Evolutionary conservation across 1,284 basidiomycete genomes (phyloP).

Genomic region (Waitea zeae): DNA sequence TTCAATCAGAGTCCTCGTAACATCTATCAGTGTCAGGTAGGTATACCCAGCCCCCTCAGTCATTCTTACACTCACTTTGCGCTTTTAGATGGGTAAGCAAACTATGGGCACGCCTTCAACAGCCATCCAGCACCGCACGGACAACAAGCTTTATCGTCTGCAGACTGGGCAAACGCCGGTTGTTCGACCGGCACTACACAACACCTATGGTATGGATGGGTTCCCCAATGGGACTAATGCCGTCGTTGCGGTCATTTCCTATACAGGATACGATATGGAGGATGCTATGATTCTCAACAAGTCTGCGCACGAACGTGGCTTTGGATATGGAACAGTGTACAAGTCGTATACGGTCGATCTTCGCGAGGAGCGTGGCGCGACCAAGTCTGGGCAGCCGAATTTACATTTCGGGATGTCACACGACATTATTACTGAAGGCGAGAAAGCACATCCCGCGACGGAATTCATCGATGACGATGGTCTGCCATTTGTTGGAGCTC

Average conservation of each 20-base stretch:
- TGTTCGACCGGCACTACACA: slow-evolving; percentile 84
- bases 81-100: slow-evolving; percentile 97
- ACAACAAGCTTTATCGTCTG: slow-evolving; percentile 96
- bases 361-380: slow-evolving; percentile 58
- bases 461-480: slow-evolving; percentile 75
- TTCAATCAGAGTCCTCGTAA: slow-evolving; percentile 94
- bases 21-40: slow-evolving; percentile 76
- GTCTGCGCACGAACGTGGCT: slow-evolving; percentile 95
- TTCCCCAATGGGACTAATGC: slow-evolving; percentile 99
- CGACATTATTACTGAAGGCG: slow-evolving; percentile 49
- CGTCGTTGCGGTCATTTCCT: slow-evolving; percentile 97
- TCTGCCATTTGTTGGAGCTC: slow-evolving; percentile 63
- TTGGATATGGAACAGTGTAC: slow-evolving; percentile 94
- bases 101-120: slow-evolving; percentile 98
- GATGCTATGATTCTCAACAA: slow-evolving; percentile 99
- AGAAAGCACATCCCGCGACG: slow-evolving; percentile 34
- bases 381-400: slow-evolving; percentile 35
- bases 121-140: slow-evolving; percentile 79
- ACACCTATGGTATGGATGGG: slow-evolving; percentile 96
- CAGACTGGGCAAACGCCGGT: slow-evolving; percentile 93
- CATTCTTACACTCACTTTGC: slow-evolving; percentile 2
- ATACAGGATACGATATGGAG: slow-evolving; percentile 99
- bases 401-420: slow-evolving; percentile 80
- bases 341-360: slow-evolving; percentile 91
- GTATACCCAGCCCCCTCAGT: slow-evolving; percentile 7